Conservation (phyloP, 495 filamentous ascomycete genomes). For the Venustampulla echinocandica region DNA sequence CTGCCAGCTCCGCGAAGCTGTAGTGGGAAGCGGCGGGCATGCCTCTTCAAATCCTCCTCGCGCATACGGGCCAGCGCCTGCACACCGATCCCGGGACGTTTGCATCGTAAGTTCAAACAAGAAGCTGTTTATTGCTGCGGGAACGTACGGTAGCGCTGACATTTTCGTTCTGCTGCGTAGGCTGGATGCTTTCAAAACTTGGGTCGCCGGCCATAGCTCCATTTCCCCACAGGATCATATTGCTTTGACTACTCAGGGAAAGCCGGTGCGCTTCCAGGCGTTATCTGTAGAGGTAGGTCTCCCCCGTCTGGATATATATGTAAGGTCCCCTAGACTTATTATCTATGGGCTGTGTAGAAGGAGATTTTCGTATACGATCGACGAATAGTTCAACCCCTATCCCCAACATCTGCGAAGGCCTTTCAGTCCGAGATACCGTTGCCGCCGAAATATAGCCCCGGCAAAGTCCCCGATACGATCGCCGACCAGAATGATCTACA, state of each 20-base stretch:
- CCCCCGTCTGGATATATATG: not conserved
- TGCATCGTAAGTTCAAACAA: conserved; percentile 48
- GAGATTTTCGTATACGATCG: conserved; percentile 86
- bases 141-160: not conserved
- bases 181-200: conserved; percentile 52
- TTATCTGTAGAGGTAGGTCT: conserved; percentile 63
- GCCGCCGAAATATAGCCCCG: conserved; percentile 49
- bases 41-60: conserved; percentile 75
- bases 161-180: conserved; percentile 4
- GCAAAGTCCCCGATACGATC: conserved; percentile 63
- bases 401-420: conserved; percentile 29
- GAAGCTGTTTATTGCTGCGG: not conserved
- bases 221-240: conserved; percentile 68
- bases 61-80: conserved; percentile 80
- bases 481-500: conserved; percentile 62
- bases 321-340: conserved; percentile 6
- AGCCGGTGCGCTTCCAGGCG: conserved; percentile 66
- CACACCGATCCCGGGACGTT: conserved; percentile 60
- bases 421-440: conserved; percentile 42
- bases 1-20: conserved; percentile 21
- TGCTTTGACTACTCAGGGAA: conserved; percentile 72
- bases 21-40: conserved; percentile 35
- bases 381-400: conserved; percentile 47
- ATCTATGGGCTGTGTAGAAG: conserved; percentile 51
- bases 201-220: conserved; percentile 27